Evolutionary conservation across 768 basidiomycete genomes (phyloP).

Genomic region (Kwoniella bestiolae): DNA sequence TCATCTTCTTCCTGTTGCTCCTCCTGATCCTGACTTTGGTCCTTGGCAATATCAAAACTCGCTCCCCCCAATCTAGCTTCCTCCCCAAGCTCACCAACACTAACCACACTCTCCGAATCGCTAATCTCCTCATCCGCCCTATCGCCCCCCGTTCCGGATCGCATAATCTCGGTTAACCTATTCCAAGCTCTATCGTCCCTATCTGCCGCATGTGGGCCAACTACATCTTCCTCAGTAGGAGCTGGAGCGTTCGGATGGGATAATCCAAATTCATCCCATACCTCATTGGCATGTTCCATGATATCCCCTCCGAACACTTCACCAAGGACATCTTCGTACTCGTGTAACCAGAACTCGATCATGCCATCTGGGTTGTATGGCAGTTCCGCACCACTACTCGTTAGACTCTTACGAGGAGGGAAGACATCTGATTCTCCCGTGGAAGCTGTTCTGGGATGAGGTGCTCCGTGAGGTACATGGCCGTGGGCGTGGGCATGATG

Average conservation of each 20-base stretch:
- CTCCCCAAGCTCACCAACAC: slow-evolving; percentile 85
- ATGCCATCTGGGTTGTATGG: slow-evolving; percentile 87
- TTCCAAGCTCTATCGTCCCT: slow-evolving; percentile 70
- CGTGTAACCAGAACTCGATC: slow-evolving; percentile 85
- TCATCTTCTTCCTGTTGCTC: slow-evolving; percentile 51
- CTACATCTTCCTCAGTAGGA: slow-evolving; percentile 14
- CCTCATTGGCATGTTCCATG: slow-evolving; percentile 18
- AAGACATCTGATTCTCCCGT: slow-evolving; percentile 81
- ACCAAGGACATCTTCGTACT: slow-evolving; percentile 88
- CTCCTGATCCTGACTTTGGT: not conserved
- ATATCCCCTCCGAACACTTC: slow-evolving; percentile 60
- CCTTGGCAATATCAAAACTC: slow-evolving; percentile 39
- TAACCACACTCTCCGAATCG: slow-evolving; percentile 90
- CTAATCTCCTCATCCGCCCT: slow-evolving; percentile 72
- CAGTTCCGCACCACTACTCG: slow-evolving; percentile 75
- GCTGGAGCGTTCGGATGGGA: slow-evolving; percentile 22
- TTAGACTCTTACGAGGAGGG: slow-evolving; percentile 80
- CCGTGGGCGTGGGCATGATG: slow-evolving; percentile 11
- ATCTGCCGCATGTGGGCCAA: slow-evolving; percentile 30
- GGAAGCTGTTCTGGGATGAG: slow-evolving; percentile 60
- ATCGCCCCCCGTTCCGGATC: slow-evolving; percentile 62
- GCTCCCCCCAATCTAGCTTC: slow-evolving; percentile 66
- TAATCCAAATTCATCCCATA: slow-evolving; percentile 40
- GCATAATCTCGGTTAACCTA: slow-evolving; percentile 73
- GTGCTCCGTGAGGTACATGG: not conserved